Evolutionary conservation across 116 monocot genomes (phyloP).

Genomic region (Posidonia oceanica): DNA sequence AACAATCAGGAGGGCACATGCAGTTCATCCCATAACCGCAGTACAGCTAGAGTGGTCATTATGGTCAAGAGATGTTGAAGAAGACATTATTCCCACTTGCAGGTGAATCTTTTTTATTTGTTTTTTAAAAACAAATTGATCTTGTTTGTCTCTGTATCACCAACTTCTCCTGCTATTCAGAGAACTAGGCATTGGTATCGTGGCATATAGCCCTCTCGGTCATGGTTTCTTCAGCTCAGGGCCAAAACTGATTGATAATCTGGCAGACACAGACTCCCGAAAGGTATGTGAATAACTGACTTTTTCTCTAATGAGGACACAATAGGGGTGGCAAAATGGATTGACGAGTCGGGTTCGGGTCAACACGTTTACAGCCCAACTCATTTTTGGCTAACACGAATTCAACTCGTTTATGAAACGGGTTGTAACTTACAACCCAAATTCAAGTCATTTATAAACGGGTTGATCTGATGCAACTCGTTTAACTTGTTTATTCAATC

Average conservation of each 20-base stretch:
- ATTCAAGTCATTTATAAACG: not conserved
- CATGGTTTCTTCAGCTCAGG: not conserved
- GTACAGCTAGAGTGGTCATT: conserved; percentile 29
- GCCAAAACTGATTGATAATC: not conserved
- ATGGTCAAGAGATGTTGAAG: conserved; percentile 33
- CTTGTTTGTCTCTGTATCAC: no score
- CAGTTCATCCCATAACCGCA: conserved; percentile 29
- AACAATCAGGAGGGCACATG: conserved; percentile 26
- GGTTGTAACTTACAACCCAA: no score
- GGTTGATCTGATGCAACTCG: no score
- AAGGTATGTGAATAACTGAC: no score
- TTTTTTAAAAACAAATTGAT: no score
- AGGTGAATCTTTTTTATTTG: conserved; percentile 17
- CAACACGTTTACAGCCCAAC: no score
- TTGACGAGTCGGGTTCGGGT: no score
- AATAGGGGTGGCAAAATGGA: no score
- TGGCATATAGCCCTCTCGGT: not conserved
- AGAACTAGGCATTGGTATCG: conserved; percentile 6
- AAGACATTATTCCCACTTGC: conserved; percentile 68
- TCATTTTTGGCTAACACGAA: no score
- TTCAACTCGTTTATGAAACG: no score
- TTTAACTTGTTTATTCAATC: no score
- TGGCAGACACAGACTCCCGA: not conserved
- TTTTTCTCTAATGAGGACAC: no score
- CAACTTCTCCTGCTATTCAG: not conserved